Conservation (phyloP, 176 grass and related monocot species). For the Ampelocalamus luodianensis region DNA sequence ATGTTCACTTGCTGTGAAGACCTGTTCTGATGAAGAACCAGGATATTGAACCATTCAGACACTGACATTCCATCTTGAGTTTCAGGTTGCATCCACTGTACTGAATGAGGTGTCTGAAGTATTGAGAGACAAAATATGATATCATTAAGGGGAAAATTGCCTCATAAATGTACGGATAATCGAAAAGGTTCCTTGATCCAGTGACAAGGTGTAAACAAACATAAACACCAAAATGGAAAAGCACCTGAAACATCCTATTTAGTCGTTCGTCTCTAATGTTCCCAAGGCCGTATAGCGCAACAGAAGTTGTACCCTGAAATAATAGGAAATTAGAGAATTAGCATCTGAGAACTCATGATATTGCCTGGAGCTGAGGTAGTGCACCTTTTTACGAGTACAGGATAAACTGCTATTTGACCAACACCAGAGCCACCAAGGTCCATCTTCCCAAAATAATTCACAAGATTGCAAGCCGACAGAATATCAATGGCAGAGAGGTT, state of each 20-base stretch:
- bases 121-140: conserved; percentile 6
- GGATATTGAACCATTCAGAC: conserved; percentile 97
- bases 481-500: conserved; percentile 96
- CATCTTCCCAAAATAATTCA: conserved; percentile 99
- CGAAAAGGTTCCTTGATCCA: not conserved
- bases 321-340: conserved; percentile 12
- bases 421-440: conserved; percentile 87
- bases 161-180: not conserved
- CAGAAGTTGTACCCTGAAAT: conserved; percentile 80
- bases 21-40: conserved; percentile 98
- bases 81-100: conserved; percentile 93
- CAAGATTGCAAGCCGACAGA: conserved; percentile 93
- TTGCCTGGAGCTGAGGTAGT: not conserved
- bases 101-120: conserved; percentile 86
- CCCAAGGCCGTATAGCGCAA: conserved; percentile 87
- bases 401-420: conserved; percentile 80
- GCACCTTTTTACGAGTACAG: conserved; percentile 89
- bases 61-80: conserved; percentile 65
- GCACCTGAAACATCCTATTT: conserved; percentile 98
- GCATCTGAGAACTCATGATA: not conserved
- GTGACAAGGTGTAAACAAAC: not conserved
- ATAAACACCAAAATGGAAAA: conserved; percentile 18
- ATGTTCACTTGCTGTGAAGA: conserved; percentile 29
- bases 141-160: no score
- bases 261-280: conserved; percentile 97